phyloP scores from a whole-genome alignment of 306 rosid genomes.

The barrel medic (Medicago truncatula) region DNA sequence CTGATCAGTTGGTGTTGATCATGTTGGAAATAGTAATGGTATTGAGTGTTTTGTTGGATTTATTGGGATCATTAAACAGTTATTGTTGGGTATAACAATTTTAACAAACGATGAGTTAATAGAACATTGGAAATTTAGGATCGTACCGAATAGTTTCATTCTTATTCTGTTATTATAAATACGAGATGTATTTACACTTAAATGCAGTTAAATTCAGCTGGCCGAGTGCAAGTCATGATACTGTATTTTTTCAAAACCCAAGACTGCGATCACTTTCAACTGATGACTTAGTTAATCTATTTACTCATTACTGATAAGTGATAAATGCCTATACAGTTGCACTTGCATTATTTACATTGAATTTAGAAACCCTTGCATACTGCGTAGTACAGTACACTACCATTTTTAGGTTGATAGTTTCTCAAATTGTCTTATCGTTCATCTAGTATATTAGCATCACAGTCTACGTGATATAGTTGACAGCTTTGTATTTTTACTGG shows the following conservation, averaged over 20 bases:
- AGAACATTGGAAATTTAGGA: not conserved
- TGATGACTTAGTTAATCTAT: not conserved
- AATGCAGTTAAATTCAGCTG: not conserved
- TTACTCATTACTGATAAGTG: constrained; percentile 4
- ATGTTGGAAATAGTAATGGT: not conserved
- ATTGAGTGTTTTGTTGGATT: constrained; percentile 5
- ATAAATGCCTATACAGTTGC: not conserved
- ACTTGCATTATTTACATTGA: not conserved
- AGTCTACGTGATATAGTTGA: too few relatives aligned
- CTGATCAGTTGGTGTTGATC: not conserved
- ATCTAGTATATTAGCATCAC: too few relatives aligned
- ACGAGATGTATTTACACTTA: not conserved
- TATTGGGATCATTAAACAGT: constrained; percentile 5
- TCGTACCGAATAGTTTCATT: not conserved
- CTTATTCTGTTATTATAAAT: constrained; percentile 1
- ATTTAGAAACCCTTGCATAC: not conserved
- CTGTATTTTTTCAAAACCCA: not conserved
- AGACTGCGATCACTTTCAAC: constrained; percentile 3
- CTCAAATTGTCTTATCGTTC: too few relatives aligned
- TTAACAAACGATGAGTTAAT: not conserved
- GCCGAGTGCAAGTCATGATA: not conserved
- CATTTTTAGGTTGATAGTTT: too few relatives aligned
- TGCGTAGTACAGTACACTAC: too few relatives aligned
- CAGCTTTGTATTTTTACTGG: too few relatives aligned
- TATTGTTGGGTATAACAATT: not conserved